phyloP scores from a whole-genome alignment of 257 asterid species.

The Salvia rosmarinus region DNA sequence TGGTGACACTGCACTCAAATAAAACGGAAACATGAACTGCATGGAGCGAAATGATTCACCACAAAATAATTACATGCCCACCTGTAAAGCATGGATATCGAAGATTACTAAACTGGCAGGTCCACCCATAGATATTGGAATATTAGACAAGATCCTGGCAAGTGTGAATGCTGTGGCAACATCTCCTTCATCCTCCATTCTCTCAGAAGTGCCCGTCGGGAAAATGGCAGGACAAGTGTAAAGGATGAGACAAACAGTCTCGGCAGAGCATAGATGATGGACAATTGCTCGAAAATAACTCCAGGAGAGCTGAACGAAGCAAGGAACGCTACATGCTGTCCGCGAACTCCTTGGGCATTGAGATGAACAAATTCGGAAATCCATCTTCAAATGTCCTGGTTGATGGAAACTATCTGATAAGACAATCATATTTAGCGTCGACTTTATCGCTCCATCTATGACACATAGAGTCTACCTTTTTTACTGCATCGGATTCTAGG shows the following conservation, averaged over 20 bases:
- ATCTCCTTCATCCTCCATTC: conserved; percentile 99
- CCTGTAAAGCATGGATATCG: conserved; percentile 99
- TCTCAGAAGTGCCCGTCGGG: conserved; percentile 98
- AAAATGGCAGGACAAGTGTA: conserved; percentile 97
- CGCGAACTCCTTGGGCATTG: conserved; percentile 96
- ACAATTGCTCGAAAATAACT: conserved; percentile 92
- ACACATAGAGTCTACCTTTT: conserved; percentile 2
- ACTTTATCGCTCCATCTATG: conserved; percentile 12
- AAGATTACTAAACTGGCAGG: conserved; percentile 91
- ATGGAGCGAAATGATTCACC: conserved; percentile 19
- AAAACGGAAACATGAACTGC: conserved; percentile 8
- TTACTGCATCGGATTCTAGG: background rate
- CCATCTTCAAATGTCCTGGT: conserved; percentile 97
- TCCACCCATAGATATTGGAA: conserved; percentile 90
- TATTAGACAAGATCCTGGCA: conserved; percentile 91
- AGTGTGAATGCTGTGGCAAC: conserved; percentile 97
- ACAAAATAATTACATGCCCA: conserved; percentile 33
- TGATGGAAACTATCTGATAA: conserved; percentile 30
- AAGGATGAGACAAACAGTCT: conserved; percentile 91
- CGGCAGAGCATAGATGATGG: conserved; percentile 85
- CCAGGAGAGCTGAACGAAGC: conserved; percentile 99
- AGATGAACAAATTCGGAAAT: conserved; percentile 90
- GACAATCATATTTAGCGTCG: conserved; percentile 14
- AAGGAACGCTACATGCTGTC: conserved; percentile 93
- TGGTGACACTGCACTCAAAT: conserved; percentile 22